Base-by-base conservation (phyloP, 1,139 yeast genomes). In the Candida sp. region DNA sequence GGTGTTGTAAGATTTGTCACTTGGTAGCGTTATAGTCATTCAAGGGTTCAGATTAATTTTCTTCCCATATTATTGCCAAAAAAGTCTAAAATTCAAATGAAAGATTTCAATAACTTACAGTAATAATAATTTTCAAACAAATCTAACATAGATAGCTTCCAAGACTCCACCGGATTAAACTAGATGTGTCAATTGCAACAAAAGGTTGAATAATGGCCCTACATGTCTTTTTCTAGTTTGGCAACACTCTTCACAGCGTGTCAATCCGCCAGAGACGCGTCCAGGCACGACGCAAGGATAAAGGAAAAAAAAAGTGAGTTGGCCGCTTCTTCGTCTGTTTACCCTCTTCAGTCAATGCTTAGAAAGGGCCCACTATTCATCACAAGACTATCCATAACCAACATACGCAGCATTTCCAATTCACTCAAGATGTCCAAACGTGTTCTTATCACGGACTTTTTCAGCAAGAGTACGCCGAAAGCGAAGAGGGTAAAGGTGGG, bases 371-470 rank as follows among this genome's bases (percentile, higher is more conserved):
- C 17, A 17, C 17, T 17, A 17, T 17, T 17, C 17, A 17, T 17
- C 17, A 9, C 40, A 22, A 37, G 40, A 37, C 6, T 7, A 4
- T 7, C 23, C 40, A 3, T 37, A n/a, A 23, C 12, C 7, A 23
- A 37, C 28, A 9, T 26, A 26, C 25, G 42, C 25, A 25, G 8
- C 17, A 26, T 38, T n/a, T 38, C 22, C 42, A 25, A 38, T 26
- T 26, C 31, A 17, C 17, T 17, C 25, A 28, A 17, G 22, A 54
- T 54, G 57, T 47, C 53, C 23, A 55, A 54, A 41, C 49, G 58
- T 35, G 42, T 55, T 12, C 47, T 55, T 27, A 55, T 55, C 12
- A 55, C 58, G 30, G 58, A 55, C 46, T 55, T 54, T 39, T 55
- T 54, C 46, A 48, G 46, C 27, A 51, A 48, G 23, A 42, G 47